Conservation (phyloP, 768 basidiomycete genomes). For the Podaxis rugospora region DNA sequence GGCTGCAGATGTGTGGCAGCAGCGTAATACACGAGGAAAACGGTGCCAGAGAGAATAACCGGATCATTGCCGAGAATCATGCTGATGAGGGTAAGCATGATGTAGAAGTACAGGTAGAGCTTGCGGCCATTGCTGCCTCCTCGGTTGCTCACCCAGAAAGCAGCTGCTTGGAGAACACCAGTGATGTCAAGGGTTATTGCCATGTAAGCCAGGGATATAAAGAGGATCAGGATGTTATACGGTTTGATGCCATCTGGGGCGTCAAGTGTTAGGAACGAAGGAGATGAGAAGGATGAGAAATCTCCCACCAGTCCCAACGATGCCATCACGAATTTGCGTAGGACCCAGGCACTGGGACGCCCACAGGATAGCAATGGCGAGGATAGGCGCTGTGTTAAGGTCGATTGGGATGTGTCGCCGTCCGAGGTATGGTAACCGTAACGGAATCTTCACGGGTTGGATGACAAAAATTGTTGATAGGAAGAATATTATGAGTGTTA, state of each 20-base stretch:
- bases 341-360: conserved; percentile 50
- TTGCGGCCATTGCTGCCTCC: conserved; percentile 70
- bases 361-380: conserved; percentile 50
- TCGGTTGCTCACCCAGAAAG: conserved; percentile 83
- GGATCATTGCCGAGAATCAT: conserved; percentile 91
- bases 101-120: conserved; percentile 78
- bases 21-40: conserved; percentile 88
- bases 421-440: conserved; percentile 27
- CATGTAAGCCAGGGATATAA: conserved; percentile 90
- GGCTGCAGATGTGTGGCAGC: conserved; percentile 54
- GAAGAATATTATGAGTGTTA: conserved; percentile 49
- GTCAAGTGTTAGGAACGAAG: neutral
- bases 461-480: conserved; percentile 52
- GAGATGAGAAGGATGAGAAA: neutral
- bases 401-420: conserved; percentile 34
- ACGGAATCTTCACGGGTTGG: conserved; percentile 31
- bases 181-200: conserved; percentile 88
- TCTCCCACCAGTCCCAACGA: conserved; percentile 43
- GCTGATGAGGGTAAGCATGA: conserved; percentile 75
- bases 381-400: conserved; percentile 50
- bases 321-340: conserved; percentile 61
- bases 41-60: conserved; percentile 86
- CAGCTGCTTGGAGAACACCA: conserved; percentile 80
- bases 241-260: conserved; percentile 68
- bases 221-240: conserved; percentile 90